Evolutionary conservation across 2,329 filamentous ascomycete species (phyloP).

Genomic region (Diaporthe caulivora): DNA sequence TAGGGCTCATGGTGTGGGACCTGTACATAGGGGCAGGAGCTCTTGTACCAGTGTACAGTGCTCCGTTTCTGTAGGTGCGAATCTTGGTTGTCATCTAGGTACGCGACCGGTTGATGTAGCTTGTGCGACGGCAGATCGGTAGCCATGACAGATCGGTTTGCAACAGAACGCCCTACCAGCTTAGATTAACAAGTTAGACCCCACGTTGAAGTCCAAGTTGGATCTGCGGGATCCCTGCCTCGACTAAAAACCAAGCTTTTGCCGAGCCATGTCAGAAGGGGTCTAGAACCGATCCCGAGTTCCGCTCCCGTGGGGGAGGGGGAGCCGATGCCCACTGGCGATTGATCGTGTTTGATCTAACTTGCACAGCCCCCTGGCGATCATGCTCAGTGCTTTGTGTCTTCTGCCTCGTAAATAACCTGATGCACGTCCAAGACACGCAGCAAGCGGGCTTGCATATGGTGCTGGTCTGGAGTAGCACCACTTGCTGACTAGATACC

Average conservation of each 20-base stretch:
- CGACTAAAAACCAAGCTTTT: constrained; percentile 38
- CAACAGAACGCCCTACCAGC: too few species aligned
- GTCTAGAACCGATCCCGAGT: constrained; percentile 32
- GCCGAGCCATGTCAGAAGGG: constrained; percentile 37
- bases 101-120: too few species aligned
- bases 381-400: neutral
- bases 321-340: neutral
- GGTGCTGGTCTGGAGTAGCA: neutral
- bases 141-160: neutral
- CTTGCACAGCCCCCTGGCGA: constrained; percentile 13
- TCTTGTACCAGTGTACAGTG: too few species aligned
- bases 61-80: too few species aligned
- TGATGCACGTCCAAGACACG: too few species aligned
- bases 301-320: neutral
- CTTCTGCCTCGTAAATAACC: neutral
- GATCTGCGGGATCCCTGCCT: constrained; percentile 21
- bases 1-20: too few species aligned
- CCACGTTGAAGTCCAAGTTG: neutral
- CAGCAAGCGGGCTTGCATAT: neutral
- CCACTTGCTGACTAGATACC: constrained; percentile 1
- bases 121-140: neutral
- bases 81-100: too few species aligned
- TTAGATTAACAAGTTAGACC: neutral
- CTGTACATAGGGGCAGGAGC: too few species aligned
- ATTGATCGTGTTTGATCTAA: neutral